Conservation (phyloP, 225 moss, liverwort and hornwort species). For the Sphagnum tenellum region DNA sequence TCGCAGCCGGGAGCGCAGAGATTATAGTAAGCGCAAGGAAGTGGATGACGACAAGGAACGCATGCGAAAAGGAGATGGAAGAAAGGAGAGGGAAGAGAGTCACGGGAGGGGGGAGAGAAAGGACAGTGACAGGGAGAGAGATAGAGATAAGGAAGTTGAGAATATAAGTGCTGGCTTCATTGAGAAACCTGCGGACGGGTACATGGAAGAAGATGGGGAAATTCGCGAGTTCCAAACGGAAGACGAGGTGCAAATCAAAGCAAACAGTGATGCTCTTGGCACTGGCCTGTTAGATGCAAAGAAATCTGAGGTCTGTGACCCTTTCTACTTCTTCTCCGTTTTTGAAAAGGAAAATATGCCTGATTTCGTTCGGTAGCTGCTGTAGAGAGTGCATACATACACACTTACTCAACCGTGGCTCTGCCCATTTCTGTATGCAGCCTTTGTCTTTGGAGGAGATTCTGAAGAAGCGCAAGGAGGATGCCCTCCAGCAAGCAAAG, state of each 20-base stretch:
- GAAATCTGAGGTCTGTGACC: slow-evolving; percentile 56
- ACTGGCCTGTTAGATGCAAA: slow-evolving; percentile 31
- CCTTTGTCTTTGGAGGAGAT: slow-evolving; percentile 97
- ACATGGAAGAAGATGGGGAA: slow-evolving; percentile 72
- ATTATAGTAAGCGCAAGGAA: slow-evolving; percentile 35
- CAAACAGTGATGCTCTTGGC: slow-evolving; percentile 17
- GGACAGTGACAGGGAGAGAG: slow-evolving; percentile 10
- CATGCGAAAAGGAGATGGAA: slow-evolving; percentile 30
- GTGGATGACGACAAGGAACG: slow-evolving; percentile 38
- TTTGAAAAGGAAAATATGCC: not conserved
- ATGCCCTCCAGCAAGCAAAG: slow-evolving; percentile 89
- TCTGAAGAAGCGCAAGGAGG: slow-evolving; percentile 87
- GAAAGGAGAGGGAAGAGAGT: slow-evolving; percentile 23
- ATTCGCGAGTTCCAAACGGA: slow-evolving; percentile 41
- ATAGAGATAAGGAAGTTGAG: slow-evolving; percentile 9
- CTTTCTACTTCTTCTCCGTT: not conserved
- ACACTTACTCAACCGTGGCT: not conserved
- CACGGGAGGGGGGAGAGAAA: slow-evolving; percentile 27
- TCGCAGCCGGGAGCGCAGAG: slow-evolving; percentile 49
- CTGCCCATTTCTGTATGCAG: slow-evolving; percentile 18
- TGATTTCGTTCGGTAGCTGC: not conserved
- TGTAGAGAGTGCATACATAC: too few species aligned
- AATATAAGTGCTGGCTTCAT: slow-evolving; percentile 8
- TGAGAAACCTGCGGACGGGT: slow-evolving; percentile 14
- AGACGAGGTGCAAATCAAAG: slow-evolving; percentile 23